Evolutionary conservation across 2,329 filamentous ascomycete species (phyloP), one percentile per base, ranked within the genome.

Genomic region (Colletotrichum kahawae): DNA sequence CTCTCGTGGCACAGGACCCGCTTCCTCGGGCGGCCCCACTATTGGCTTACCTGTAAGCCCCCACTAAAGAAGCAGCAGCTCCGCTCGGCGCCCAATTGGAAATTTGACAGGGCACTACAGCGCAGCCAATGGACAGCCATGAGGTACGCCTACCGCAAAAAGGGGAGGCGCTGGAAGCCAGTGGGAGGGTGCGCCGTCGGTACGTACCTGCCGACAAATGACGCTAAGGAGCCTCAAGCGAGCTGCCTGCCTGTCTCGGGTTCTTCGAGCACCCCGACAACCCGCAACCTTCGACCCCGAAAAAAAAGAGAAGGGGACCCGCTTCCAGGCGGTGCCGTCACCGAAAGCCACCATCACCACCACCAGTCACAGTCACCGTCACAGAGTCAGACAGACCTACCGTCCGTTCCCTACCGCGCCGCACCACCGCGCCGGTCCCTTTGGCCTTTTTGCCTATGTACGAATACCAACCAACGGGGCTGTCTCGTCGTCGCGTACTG

Each of bases 211-310:
- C 31, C 4, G 16, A 60, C 29, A n/a, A 9, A 13, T 6, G 51
- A 68, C 56, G 54, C 56, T 59, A 70, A 36, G 31, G 12, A 59
- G 72, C 69, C 72, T 34, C 63, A 72, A 75, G 72, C 72, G 72
- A 75, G 72, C 63, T 67, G 43, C 62, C n/a, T 67, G 67, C 60
- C 31, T 43, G 67, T 62, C 64, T 75, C 73, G 73, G 73, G 70
- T 34, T 75, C 51, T 68, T 73, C 73, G 69, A 75, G 43, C 56
- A 73, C 57, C 69, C 73, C 73, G 73, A 75, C 64, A 75, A 68
- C 73, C 73, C 73, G 73, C 68, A 63, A 27, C 68, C n/a, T 43
- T 31, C n/a, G 43, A 29, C n/a, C 57, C 73, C 63, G 38, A 27
- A 10, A 12, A 31, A 43, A 31, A 24, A 24, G 3, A 13, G 29